These are phyloP conservation scores for Curvularia sp. DNA, from an alignment of 2,329 filamentous ascomycete genomes.

Conservation along the genomic window DNA sequence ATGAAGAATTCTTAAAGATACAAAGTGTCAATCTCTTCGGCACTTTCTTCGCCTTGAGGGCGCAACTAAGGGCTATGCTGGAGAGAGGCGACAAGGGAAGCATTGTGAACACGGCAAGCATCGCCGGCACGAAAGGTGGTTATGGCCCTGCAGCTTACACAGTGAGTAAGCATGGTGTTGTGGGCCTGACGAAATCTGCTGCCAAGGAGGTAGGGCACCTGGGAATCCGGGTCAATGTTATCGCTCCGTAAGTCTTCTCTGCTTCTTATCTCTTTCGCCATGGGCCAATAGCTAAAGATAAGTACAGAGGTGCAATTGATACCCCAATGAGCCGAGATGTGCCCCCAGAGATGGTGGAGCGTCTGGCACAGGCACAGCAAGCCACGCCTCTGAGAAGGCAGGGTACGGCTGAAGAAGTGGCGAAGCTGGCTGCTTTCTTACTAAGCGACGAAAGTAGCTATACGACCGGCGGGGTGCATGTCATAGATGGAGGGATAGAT, in stretches of 20 bases:
- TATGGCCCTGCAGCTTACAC: slow-evolving; percentile 43
- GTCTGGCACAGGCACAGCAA: background rate
- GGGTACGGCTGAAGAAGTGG: slow-evolving; percentile 43
- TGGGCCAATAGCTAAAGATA: background rate
- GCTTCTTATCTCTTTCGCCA: background rate
- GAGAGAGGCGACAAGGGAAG: background rate
- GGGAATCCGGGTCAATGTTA: slow-evolving; percentile 33
- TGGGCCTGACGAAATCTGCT: slow-evolving; percentile 46
- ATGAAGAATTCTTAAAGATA: slow-evolving; percentile 23
- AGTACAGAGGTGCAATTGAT: background rate
- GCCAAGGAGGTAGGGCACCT: slow-evolving; percentile 48
- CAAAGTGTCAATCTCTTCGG: slow-evolving; percentile 51
- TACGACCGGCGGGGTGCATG: slow-evolving; percentile 53
- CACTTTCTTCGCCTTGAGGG: slow-evolving; percentile 38
- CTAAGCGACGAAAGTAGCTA: slow-evolving; percentile 54
- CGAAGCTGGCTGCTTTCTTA: slow-evolving; percentile 54
- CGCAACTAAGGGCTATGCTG: slow-evolving; percentile 40
- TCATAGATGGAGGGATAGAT: slow-evolving; percentile 45
- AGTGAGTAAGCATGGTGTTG: slow-evolving; percentile 48
- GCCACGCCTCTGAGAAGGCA: background rate
- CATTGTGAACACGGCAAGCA: slow-evolving; percentile 25
- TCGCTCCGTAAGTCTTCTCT: background rate
- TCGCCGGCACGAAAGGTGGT: slow-evolving; percentile 58
- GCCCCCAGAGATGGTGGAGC: background rate
- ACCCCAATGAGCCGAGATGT: background rate